Conservation (phyloP, 352 stramenopile species). For the Nothophytophthora sp. region DNA sequence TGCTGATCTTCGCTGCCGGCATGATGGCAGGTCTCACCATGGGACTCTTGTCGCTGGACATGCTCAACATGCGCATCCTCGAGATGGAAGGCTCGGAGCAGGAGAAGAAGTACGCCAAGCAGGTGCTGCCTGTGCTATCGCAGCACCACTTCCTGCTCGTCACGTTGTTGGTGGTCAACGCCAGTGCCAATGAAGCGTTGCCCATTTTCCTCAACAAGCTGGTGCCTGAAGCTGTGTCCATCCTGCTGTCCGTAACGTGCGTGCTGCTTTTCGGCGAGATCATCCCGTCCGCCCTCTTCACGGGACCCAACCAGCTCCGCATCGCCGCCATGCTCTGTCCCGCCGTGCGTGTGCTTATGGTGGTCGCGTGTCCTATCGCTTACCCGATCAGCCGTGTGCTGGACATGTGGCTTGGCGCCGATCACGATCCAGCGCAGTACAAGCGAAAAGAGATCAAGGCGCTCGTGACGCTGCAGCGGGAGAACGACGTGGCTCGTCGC, state of each 20-base stretch:
- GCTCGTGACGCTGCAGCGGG: constrained; percentile 76
- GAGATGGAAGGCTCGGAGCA: constrained; percentile 69
- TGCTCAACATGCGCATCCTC: constrained; percentile 81
- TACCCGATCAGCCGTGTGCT: constrained; percentile 92
- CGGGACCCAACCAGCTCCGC: constrained; percentile 90
- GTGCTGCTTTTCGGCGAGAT: constrained; percentile 98
- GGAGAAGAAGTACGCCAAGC: constrained; percentile 77
- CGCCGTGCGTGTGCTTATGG: constrained; percentile 87
- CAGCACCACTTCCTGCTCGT: constrained; percentile 94
- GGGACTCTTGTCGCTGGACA: constrained; percentile 76
- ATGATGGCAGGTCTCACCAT: constrained; percentile 82
- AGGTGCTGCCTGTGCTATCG: constrained; percentile 89
- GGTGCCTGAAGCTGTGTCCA: constrained; percentile 83
- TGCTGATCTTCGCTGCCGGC: constrained; percentile 57
- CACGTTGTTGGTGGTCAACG: constrained; percentile 95
- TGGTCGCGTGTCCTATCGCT: constrained; percentile 85
- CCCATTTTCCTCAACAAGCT: constrained; percentile 94
- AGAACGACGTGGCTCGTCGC: constrained; percentile 42
- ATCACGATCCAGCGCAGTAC: constrained; percentile 79
- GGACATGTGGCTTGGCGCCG: constrained; percentile 86
- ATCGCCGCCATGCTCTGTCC: constrained; percentile 87
- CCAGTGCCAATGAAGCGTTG: constrained; percentile 92
- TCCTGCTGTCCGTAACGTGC: constrained; percentile 96
- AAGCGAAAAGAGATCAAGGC: constrained; percentile 91
- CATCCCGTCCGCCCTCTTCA: constrained; percentile 96